Conservation (phyloP, 352 stramenopile genomes). For the Phytophthora cactorum region DNA sequence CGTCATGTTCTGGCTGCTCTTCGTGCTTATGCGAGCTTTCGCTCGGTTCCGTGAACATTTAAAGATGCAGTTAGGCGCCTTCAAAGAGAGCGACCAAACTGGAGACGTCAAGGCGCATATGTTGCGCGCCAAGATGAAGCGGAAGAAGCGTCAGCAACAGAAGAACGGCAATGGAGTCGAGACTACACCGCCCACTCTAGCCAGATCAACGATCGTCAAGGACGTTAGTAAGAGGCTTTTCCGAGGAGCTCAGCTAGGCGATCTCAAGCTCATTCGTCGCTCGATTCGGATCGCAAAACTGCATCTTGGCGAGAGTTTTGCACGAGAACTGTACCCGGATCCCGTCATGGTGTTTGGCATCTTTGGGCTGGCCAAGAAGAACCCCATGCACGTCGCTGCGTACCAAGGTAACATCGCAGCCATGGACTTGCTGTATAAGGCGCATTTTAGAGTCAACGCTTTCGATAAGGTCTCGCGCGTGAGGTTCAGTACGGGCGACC, state of each 20-base stretch:
- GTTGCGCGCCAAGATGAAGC: slow-evolving; percentile 60
- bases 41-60: slow-evolving; percentile 83
- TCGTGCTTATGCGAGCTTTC: slow-evolving; percentile 73
- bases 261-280: slow-evolving; percentile 62
- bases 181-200: slow-evolving; percentile 9
- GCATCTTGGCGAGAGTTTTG: slow-evolving; percentile 61
- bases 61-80: slow-evolving; percentile 86
- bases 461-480: slow-evolving; percentile 86
- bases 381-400: slow-evolving; percentile 84
- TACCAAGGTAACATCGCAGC: slow-evolving; percentile 82
- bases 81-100: slow-evolving; percentile 83
- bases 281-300: slow-evolving; percentile 62
- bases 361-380: slow-evolving; percentile 84
- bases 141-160: slow-evolving; percentile 47
- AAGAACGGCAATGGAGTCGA: slow-evolving; percentile 27
- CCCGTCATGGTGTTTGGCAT: slow-evolving; percentile 69
- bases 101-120: slow-evolving; percentile 78
- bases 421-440: slow-evolving; percentile 66
- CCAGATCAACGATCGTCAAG: slow-evolving; percentile 44
- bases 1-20: slow-evolving; percentile 68
- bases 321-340: slow-evolving; percentile 70
- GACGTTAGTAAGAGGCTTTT: slow-evolving; percentile 79
- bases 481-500: slow-evolving; percentile 76
- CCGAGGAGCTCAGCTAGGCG: slow-evolving; percentile 70
- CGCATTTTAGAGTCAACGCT: slow-evolving; percentile 66